Conservation (phyloP, 306 rosid genomes). For the Cercis canadensis region DNA sequence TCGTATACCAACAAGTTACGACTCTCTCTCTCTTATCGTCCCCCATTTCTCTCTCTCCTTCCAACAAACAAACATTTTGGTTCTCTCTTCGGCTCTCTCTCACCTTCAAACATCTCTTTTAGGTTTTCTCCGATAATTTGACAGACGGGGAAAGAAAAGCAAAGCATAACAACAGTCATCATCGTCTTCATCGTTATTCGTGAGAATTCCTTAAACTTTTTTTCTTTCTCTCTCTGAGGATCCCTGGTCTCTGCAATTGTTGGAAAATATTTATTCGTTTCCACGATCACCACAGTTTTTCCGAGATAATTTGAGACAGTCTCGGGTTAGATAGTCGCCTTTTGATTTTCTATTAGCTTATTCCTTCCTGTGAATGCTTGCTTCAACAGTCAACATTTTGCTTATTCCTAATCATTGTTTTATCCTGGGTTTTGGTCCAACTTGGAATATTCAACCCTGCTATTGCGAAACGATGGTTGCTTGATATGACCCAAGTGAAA, state of each 20-base stretch:
- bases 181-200: slow-evolving; percentile 21
- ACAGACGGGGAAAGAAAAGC: neutral
- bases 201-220: slow-evolving; percentile 20
- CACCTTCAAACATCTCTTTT: neutral
- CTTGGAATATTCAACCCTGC: neutral
- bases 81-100: slow-evolving; percentile 23
- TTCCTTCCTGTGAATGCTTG: no score
- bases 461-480: neutral
- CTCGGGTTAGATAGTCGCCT: slow-evolving; percentile 12
- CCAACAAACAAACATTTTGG: slow-evolving; percentile 4
- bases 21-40: slow-evolving; percentile 30
- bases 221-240: neutral
- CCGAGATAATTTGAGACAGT: slow-evolving; percentile 11
- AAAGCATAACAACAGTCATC: slow-evolving; percentile 2
- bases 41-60: slow-evolving; percentile 7
- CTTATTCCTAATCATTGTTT: no score
- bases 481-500: slow-evolving; percentile 15
- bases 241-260: slow-evolving; percentile 1
- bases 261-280: neutral
- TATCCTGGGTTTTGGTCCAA: neutral
- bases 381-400: no score
- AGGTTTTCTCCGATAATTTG: slow-evolving; percentile 36
- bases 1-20: slow-evolving; percentile 36
- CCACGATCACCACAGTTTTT: neutral
- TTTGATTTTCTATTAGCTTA: no score